Evolutionary conservation across 768 basidiomycete genomes (phyloP).

Genomic region (Mycena belliarum): DNA sequence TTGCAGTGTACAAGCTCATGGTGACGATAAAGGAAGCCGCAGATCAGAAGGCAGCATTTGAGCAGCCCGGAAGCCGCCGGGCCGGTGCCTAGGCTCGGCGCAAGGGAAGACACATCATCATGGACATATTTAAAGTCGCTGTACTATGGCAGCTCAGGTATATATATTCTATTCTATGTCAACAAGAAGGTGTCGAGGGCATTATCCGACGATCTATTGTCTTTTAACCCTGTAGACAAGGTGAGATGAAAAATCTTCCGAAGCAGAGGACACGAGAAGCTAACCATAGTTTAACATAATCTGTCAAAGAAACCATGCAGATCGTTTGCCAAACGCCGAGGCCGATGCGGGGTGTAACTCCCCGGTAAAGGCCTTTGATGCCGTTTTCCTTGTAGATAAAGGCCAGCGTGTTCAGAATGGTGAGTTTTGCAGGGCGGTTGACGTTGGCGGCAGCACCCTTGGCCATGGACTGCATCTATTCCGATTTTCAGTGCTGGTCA

Average conservation of each 20-base stretch:
- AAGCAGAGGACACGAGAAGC: slow-evolving; percentile 19
- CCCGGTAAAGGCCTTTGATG: slow-evolving; percentile 93
- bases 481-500: not conserved
- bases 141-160: slow-evolving; percentile 9
- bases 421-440: slow-evolving; percentile 89
- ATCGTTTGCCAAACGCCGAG: slow-evolving; percentile 97
- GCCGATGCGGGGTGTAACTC: slow-evolving; percentile 94
- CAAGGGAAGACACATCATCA: too few species aligned
- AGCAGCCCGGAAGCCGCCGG: too few species aligned
- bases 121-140: too few species aligned
- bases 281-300: slow-evolving; percentile 89
- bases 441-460: slow-evolving; percentile 66
- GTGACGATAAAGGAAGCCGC: too few species aligned
- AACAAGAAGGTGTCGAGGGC: slow-evolving; percentile 25
- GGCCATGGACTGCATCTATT: slow-evolving; percentile 98
- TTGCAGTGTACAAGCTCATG: not conserved
- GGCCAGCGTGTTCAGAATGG: slow-evolving; percentile 86
- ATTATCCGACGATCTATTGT: slow-evolving; percentile 27
- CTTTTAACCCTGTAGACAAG: slow-evolving; percentile 51
- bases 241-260: slow-evolving; percentile 19
- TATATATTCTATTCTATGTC: slow-evolving; percentile 26
- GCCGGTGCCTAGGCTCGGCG: too few species aligned
- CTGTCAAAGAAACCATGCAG: slow-evolving; percentile 98
- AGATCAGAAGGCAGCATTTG: too few species aligned
- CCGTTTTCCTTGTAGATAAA: slow-evolving; percentile 98